Conservation (phyloP, 352 stramenopile genomes). For the Phytopythium oedochilum region DNA sequence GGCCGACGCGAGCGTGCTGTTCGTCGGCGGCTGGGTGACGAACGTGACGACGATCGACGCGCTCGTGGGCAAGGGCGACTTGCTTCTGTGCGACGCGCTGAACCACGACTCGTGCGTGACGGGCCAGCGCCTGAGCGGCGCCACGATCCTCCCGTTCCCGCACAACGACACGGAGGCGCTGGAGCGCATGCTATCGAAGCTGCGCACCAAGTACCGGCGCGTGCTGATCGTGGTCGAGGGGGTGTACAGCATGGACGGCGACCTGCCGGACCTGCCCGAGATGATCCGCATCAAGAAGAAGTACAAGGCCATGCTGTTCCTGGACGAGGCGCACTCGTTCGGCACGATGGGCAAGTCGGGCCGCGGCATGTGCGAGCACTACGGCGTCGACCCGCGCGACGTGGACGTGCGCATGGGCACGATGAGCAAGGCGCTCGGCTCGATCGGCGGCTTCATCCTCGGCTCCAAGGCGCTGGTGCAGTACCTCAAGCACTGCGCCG, state of each 20-base stretch:
- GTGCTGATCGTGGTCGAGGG: slow-evolving; percentile 68
- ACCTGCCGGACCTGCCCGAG: slow-evolving; percentile 49
- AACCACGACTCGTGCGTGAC: slow-evolving; percentile 83
- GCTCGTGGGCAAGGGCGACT: slow-evolving; percentile 61
- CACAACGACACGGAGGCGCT: slow-evolving; percentile 73
- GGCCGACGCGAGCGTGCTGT: slow-evolving; percentile 51
- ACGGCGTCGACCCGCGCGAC: slow-evolving; percentile 30
- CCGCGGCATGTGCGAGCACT: slow-evolving; percentile 54
- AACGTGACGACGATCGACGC: slow-evolving; percentile 79
- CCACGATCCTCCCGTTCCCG: slow-evolving; percentile 73
- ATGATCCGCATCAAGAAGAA: slow-evolving; percentile 63
- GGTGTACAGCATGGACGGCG: slow-evolving; percentile 69
- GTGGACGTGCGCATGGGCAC: slow-evolving; percentile 68
- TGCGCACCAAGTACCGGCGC: slow-evolving; percentile 70
- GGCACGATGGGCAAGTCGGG: slow-evolving; percentile 54
- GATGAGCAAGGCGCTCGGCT: slow-evolving; percentile 72
- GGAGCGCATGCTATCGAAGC: slow-evolving; percentile 63
- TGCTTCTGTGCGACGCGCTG: slow-evolving; percentile 75
- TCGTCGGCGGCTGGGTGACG: slow-evolving; percentile 69
- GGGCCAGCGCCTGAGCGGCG: slow-evolving; percentile 65
- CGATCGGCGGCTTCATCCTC: slow-evolving; percentile 60
- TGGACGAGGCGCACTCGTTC: slow-evolving; percentile 67
- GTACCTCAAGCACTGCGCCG: slow-evolving; percentile 63
- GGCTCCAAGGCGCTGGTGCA: slow-evolving; percentile 41
- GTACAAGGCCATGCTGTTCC: slow-evolving; percentile 57